Evolutionary conservation across 257 asterid genomes (phyloP), one percentile per base, ranked within the genome.

Genomic region (Jacaranda mimosifolia): DNA sequence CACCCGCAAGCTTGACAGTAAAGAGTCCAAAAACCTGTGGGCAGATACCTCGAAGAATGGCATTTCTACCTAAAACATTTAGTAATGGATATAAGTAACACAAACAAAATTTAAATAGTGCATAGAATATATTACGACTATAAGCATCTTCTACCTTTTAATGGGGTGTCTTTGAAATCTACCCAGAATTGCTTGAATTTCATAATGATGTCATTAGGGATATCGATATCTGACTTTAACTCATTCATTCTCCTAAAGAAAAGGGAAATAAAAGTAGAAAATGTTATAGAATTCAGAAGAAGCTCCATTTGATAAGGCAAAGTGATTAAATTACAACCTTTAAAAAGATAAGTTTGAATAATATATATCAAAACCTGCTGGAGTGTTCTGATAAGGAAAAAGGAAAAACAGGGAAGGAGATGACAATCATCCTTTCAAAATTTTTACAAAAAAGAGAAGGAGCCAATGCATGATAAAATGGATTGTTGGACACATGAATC

Each of bases 1-100:
- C 85, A 96, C 99, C 99, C 83, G 99, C 97, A 81, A 96, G 97
- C 88, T 96, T 96, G 78, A 96, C 99, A 21, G 98, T 91, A 82
- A 96, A 96, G 82, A 96, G 98, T 72, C 99, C 99, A 74, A 91
- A 96, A 77, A 96, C 87, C 89, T 96, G 99, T 6, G 99, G 98
- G 78, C 99, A 96, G 81, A 96, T 86, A 57, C 92, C 97, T 60
- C 85, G 89, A 53, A 96, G 94, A 85, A 96, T 89, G 45, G 94
- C 97, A 82, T 96, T 96, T 87, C 99, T 88, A 86, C 99, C 99
- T 95, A 77, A 42, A 66, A 62, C 39, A 69, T 77, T 78, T 38
- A 36, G 68, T 68, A 43, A 79, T 45, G 45, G 38, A 60, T 63
- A 66, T 4, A 26, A 26, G 32, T 26, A 67, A 77, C 18, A 73